Percentiles rank a stretch among this genome's conserved stretches.
These are phyloP conservation scores for Hemileccinum rubropunctum DNA, from an alignment of 768 basidiomycete genomes.

Conservation along the genomic window DNA sequence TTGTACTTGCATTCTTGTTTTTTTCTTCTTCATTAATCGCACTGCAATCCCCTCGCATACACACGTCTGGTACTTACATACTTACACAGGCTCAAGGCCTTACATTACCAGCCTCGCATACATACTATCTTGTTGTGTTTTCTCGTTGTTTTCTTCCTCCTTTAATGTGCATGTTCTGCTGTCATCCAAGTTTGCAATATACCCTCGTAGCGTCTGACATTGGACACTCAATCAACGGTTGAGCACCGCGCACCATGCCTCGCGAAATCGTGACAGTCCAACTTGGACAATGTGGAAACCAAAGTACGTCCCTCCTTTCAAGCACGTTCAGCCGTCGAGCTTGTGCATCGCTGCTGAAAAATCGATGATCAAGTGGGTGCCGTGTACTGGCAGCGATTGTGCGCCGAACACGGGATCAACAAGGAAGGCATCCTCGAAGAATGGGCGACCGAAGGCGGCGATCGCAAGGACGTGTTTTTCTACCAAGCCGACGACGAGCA, in stretches of 20 bases:
- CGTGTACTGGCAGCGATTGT: conserved; percentile 97
- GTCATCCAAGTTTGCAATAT: background rate
- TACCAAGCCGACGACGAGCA: conserved; percentile 99
- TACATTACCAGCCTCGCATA: conserved; percentile 21
- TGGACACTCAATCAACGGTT: too few relatives aligned
- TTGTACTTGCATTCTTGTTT: conserved; percentile 13
- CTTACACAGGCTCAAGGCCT: conserved; percentile 36
- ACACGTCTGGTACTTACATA: conserved; percentile 23
- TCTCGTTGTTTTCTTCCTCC: conserved; percentile 10
- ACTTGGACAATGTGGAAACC: conserved; percentile 91
- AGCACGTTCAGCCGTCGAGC: too few relatives aligned
- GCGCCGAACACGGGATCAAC: conserved; percentile 97
- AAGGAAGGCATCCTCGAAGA: conserved; percentile 95
- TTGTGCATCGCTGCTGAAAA: too few relatives aligned
- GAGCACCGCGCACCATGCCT: conserved; percentile 71
- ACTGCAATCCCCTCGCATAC: conserved; percentile 15
- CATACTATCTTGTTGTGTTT: conserved; percentile 23
- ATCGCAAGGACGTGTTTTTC: conserved; percentile 99
- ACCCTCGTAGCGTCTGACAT: too few relatives aligned
- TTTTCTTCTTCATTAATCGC: conserved; percentile 8
- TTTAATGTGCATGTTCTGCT: conserved; percentile 20
- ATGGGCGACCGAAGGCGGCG: conserved; percentile 93
- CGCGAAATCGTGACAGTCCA: conserved; percentile 83
- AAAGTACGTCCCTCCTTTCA: conserved; percentile 56
- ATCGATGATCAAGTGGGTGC: conserved; percentile 75